Conservation (phyloP, 2,329 filamentous ascomycete genomes). For the Corynespora cassiicola region DNA sequence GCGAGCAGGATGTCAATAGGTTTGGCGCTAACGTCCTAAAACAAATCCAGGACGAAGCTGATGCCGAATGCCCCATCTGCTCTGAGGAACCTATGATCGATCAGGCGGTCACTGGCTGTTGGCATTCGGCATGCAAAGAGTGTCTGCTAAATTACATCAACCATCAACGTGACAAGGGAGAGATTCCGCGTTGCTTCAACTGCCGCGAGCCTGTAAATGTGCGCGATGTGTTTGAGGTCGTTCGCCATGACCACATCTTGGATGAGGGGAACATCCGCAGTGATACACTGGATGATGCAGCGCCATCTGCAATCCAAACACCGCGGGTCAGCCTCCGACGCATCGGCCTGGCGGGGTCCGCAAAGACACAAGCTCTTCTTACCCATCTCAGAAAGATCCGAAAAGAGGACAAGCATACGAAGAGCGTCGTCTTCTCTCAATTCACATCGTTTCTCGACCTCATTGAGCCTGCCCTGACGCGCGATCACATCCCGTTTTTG, state of each 20-base stretch:
- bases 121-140: constrained; percentile 95
- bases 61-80: constrained; percentile 92
- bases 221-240: constrained; percentile 89
- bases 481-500: constrained; percentile 77
- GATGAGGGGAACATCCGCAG: constrained; percentile 51
- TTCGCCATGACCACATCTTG: constrained; percentile 73
- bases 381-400: constrained; percentile 74
- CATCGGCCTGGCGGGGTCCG: constrained; percentile 74
- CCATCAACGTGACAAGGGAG: constrained; percentile 79
- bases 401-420: constrained; percentile 70
- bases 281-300: constrained; percentile 29
- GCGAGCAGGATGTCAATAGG: constrained; percentile 66
- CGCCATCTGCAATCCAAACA: constrained; percentile 34
- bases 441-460: constrained; percentile 96
- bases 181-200: constrained; percentile 84
- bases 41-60: constrained; percentile 88
- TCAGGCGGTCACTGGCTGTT: constrained; percentile 93
- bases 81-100: constrained; percentile 95
- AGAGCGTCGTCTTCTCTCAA: constrained; percentile 94
- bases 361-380: constrained; percentile 85
- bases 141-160: constrained; percentile 91
- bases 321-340: constrained; percentile 66
- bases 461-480: constrained; percentile 79
- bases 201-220: constrained; percentile 84
- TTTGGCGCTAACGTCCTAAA: constrained; percentile 88